Percentiles rank a stretch among this genome's conserved stretches.
These are phyloP conservation scores for Magnusiomyces suaveolens DNA, from an alignment of 1,139 yeast genomes.

Conservation along the genomic window DNA sequence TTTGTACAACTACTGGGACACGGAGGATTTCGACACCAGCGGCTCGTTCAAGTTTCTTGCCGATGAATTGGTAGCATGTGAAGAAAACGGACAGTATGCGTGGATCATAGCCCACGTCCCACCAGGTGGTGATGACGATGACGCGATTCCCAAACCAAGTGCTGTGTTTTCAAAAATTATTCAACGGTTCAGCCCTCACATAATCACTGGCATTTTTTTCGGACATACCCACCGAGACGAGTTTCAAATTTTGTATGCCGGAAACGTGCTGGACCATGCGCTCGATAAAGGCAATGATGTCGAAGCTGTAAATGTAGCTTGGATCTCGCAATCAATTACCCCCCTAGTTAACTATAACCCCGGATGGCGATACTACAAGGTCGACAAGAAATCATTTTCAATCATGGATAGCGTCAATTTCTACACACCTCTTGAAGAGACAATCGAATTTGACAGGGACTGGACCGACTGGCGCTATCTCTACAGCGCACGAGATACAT, in stretches of 20 bases:
- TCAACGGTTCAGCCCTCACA: constrained; percentile 53
- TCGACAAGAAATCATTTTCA: constrained; percentile 53
- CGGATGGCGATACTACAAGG: constrained; percentile 63
- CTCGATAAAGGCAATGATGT: constrained; percentile 26
- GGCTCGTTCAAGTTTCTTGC: constrained; percentile 52
- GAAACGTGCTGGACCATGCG: constrained; percentile 18
- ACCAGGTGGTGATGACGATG: constrained; percentile 35
- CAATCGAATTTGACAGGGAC: constrained; percentile 34
- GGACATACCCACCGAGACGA: constrained; percentile 70
- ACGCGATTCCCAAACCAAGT: constrained; percentile 55
- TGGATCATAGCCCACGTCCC: constrained; percentile 61
- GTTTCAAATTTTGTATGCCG: constrained; percentile 47
- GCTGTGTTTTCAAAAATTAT: constrained; percentile 48
- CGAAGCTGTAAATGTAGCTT: constrained; percentile 47
- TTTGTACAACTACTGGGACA: constrained; percentile 47
- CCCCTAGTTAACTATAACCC: constrained; percentile 54
- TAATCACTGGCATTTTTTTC: constrained; percentile 58
- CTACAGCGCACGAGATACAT: constrained; percentile 28
- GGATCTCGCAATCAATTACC: constrained; percentile 59
- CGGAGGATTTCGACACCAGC: constrained; percentile 47
- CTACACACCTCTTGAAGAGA: constrained; percentile 32
- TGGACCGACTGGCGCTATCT: constrained; percentile 23
- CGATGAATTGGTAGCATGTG: constrained; percentile 47
- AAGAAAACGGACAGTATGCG: constrained; percentile 46
- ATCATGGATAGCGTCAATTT: constrained; percentile 52